Conservation (phyloP, 768 basidiomycete genomes). For the Suillus tomentosus region DNA sequence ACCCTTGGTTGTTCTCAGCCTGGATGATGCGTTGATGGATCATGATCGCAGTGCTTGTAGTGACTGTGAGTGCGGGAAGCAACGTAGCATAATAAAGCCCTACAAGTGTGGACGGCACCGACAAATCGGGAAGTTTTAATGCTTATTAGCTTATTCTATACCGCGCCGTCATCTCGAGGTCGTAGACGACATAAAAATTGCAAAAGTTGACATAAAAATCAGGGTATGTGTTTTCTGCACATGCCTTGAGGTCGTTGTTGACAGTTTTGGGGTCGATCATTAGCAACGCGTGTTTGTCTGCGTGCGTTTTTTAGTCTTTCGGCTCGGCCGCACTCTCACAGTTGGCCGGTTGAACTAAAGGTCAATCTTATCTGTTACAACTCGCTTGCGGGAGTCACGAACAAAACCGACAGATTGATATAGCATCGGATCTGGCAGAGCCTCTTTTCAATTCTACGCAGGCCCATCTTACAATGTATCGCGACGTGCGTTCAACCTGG, state of each 20-base stretch:
- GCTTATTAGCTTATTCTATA: conserved; percentile 1
- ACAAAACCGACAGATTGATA: background rate
- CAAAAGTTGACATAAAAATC: conserved; percentile 31
- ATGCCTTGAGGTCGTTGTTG: conserved; percentile 24
- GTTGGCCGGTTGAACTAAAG: background rate
- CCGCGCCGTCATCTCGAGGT: background rate
- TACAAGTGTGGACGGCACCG: background rate
- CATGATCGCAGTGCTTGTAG: background rate
- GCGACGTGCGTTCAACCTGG: background rate
- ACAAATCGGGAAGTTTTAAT: conserved; percentile 1
- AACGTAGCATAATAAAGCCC: background rate
- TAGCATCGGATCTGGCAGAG: background rate
- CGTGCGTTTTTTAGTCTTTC: background rate
- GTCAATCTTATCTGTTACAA: conserved; percentile 4
- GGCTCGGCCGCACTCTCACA: background rate
- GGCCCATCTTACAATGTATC: background rate
- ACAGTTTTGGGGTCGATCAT: conserved; percentile 35
- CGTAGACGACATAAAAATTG: conserved; percentile 14
- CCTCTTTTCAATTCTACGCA: background rate
- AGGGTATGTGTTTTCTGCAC: conserved; percentile 8
- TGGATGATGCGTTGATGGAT: background rate
- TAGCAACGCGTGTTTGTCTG: conserved; percentile 13
- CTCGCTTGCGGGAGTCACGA: background rate
- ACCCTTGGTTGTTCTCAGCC: background rate
- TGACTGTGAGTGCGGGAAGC: conserved; percentile 1